A percentile compares a stretch with the other conserved stretches of the same genome.
These are phyloP conservation scores for Agaricus subrufescens DNA, from an alignment of 768 basidiomycete genomes.

Conservation along the genomic window DNA sequence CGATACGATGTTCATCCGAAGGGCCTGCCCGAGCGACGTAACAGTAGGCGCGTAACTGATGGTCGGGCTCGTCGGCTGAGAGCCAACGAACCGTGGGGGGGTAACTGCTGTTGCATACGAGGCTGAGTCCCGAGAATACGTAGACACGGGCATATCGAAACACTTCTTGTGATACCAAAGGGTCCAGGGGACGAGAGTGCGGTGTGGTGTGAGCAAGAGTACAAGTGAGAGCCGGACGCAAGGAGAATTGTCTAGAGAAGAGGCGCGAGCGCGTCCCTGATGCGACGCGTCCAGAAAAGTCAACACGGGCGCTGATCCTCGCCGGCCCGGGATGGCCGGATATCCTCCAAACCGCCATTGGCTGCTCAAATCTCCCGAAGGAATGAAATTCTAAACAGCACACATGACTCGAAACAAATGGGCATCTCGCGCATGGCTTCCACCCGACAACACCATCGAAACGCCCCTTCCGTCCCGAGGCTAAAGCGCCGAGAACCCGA, in stretches of 20 bases:
- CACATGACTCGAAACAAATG: background rate
- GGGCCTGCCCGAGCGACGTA: conserved; percentile 35
- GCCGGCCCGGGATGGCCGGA: conserved; percentile 8
- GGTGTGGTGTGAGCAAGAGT: background rate
- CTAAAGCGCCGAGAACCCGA: too few species aligned
- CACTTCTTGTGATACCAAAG: background rate
- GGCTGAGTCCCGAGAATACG: conserved; percentile 10
- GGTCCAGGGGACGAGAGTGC: background rate
- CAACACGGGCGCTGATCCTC: conserved; percentile 14
- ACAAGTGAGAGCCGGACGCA: conserved; percentile 6
- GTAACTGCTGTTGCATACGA: conserved; percentile 10
- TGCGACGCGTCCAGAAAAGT: conserved; percentile 15
- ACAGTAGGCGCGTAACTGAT: conserved; percentile 43
- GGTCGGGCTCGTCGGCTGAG: conserved; percentile 19
- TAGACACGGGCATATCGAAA: conserved; percentile 13
- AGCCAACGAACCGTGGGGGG: conserved; percentile 17
- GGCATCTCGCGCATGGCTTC: conserved; percentile 3
- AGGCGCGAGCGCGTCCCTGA: conserved; percentile 14
- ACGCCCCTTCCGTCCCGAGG: background rate
- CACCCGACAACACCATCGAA: background rate
- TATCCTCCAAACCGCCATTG: too few species aligned
- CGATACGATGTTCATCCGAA: conserved; percentile 64
- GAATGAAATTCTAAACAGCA: too few species aligned
- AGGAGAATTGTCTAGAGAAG: conserved; percentile 12
- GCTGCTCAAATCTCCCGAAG: too few species aligned